Conservation (phyloP, 495 filamentous ascomycete species). For the Penicillium diatomitis region DNA sequence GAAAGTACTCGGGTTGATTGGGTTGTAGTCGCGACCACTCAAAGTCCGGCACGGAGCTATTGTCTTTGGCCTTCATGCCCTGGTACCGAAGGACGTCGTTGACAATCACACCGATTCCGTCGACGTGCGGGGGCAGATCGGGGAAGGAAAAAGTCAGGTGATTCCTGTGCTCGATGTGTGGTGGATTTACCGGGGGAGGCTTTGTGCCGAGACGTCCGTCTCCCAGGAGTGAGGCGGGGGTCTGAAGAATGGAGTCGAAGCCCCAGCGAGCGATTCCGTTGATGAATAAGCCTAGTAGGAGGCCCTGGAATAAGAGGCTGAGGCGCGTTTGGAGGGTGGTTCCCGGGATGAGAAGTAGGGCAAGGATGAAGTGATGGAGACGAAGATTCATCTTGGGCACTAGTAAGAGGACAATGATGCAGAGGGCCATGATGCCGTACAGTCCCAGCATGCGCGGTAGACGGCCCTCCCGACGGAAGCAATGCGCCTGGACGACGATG, state of each 20-base stretch:
- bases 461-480: slow-evolving; percentile 58
- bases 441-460: slow-evolving; percentile 55
- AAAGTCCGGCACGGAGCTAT: slow-evolving; percentile 30
- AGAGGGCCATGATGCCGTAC: slow-evolving; percentile 44
- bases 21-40: slow-evolving; percentile 33
- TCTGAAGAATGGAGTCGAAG: slow-evolving; percentile 54
- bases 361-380: slow-evolving; percentile 59
- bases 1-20: slow-evolving; percentile 60
- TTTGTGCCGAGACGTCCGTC: slow-evolving; percentile 38
- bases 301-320: slow-evolving; percentile 48
- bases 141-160: slow-evolving; percentile 42
- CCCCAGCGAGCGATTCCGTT: slow-evolving; percentile 60
- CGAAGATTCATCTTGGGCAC: slow-evolving; percentile 51
- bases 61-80: slow-evolving; percentile 31
- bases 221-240: slow-evolving; percentile 40
- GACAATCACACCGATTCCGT: slow-evolving; percentile 48
- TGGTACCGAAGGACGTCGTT: slow-evolving; percentile 50
- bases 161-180: slow-evolving; percentile 22
- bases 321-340: slow-evolving; percentile 50
- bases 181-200: slow-evolving; percentile 34
- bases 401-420: slow-evolving; percentile 38
- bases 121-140: slow-evolving; percentile 25
- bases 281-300: slow-evolving; percentile 56
- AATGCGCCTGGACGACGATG: slow-evolving; percentile 51
- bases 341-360: slow-evolving; percentile 47